A percentile compares a stretch with the other conserved stretches of the same genome.
These are phyloP conservation scores for Vicia villosa DNA, from an alignment of 306 rosid species.

Conservation along the genomic window DNA sequence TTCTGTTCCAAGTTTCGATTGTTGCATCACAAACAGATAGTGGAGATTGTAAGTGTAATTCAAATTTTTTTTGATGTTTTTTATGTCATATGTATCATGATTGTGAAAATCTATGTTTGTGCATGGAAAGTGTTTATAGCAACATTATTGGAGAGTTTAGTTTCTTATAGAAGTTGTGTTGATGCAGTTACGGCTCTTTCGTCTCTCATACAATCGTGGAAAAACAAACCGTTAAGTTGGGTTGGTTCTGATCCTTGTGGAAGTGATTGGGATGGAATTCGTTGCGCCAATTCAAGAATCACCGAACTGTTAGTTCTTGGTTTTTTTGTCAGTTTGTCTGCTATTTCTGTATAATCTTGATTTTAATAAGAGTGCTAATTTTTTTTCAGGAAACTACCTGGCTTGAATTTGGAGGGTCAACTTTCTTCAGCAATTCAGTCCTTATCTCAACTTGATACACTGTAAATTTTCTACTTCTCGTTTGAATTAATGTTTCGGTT, in stretches of 20 bases:
- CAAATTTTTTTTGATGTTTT: constrained; percentile 16
- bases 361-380: not conserved
- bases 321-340: not conserved
- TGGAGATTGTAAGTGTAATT: constrained; percentile 44
- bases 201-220: constrained; percentile 43
- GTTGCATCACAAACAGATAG: constrained; percentile 41
- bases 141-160: not conserved
- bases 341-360: no score
- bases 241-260: constrained; percentile 56
- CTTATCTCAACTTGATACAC: constrained; percentile 49
- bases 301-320: constrained; percentile 43
- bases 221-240: constrained; percentile 49
- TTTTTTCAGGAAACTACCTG: constrained; percentile 49
- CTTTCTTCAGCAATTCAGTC: constrained; percentile 52
- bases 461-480: constrained; percentile 49
- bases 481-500: not conserved
- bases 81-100: no score
- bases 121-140: no score
- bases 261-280: constrained; percentile 46
- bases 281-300: constrained; percentile 43
- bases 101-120: no score
- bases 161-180: not conserved
- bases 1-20: constrained; percentile 43
- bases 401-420: constrained; percentile 48
- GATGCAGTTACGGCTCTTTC: constrained; percentile 42